phyloP scores from a whole-genome alignment of 306 rosid genomes.

The Glycine soja region DNA sequence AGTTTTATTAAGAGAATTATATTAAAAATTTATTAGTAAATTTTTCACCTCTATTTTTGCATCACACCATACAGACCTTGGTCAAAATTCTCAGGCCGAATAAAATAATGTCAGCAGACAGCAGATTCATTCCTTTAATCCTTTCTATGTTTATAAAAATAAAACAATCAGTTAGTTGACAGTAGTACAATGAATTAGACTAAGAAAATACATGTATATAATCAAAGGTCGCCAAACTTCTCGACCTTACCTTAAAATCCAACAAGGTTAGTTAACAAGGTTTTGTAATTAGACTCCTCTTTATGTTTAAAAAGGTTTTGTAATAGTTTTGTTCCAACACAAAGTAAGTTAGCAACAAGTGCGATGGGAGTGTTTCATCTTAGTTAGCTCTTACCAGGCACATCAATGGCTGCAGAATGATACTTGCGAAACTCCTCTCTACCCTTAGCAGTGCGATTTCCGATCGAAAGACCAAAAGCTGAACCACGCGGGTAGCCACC shows the following conservation, averaged over 20 bases:
- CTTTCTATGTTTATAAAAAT: background rate
- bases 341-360: background rate
- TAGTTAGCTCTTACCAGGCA: constrained; percentile 65
- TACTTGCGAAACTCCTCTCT: constrained; percentile 90
- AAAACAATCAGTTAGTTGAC: constrained; percentile 6
- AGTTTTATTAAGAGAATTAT: background rate
- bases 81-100: background rate
- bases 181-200: background rate
- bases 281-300: too few relatives aligned
- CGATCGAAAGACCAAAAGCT: constrained; percentile 68
- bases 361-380: background rate
- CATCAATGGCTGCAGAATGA: constrained; percentile 83
- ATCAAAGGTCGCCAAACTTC: background rate
- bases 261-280: background rate
- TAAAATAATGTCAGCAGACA: background rate
- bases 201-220: background rate
- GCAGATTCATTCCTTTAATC: background rate
- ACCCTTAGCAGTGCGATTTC: constrained; percentile 74
- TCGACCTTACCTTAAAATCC: background rate
- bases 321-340: background rate
- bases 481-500: constrained; percentile 98
- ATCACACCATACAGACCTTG: background rate
- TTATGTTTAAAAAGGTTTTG: too few relatives aligned
- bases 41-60: background rate
- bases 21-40: background rate